A percentile compares a stretch with the other conserved stretches of the same genome.
These are phyloP conservation scores for Chamaecyparis obtusa DNA, from an alignment of 75 land plant species.

Conservation along the genomic window DNA sequence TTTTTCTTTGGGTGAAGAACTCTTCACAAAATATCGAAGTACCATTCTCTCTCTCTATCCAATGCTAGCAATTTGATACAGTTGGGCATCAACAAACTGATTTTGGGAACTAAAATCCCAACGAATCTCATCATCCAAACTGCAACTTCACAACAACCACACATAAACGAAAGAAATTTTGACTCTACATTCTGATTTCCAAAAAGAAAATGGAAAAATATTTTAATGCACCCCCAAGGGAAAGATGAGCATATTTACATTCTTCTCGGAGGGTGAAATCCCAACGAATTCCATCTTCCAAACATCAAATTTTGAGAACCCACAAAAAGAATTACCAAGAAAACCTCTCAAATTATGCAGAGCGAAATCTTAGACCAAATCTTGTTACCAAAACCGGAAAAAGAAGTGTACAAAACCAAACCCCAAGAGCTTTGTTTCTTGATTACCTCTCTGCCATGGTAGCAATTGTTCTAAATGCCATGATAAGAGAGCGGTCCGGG, in stretches of 20 bases:
- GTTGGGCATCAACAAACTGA: background rate
- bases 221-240: background rate
- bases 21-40: too few species aligned
- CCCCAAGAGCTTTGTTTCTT: background rate
- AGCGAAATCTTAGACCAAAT: background rate
- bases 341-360: too few species aligned
- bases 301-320: background rate
- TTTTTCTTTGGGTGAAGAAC: too few species aligned
- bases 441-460: conserved; percentile 87
- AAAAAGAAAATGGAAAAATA: too few species aligned
- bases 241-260: background rate
- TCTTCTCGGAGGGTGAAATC: background rate
- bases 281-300: background rate
- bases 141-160: background rate
- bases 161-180: background rate
- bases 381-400: background rate
- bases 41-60: too few species aligned
- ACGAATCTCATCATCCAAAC: background rate
- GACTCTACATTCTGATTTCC: background rate
- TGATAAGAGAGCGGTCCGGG: conserved; percentile 68
- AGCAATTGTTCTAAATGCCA: conserved; percentile 72
- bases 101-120: background rate
- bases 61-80: background rate
- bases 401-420: background rate
- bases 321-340: background rate